These are phyloP conservation scores for Alternaria dauci DNA, from an alignment of 2,329 filamentous ascomycete species.

Conservation along the genomic window DNA sequence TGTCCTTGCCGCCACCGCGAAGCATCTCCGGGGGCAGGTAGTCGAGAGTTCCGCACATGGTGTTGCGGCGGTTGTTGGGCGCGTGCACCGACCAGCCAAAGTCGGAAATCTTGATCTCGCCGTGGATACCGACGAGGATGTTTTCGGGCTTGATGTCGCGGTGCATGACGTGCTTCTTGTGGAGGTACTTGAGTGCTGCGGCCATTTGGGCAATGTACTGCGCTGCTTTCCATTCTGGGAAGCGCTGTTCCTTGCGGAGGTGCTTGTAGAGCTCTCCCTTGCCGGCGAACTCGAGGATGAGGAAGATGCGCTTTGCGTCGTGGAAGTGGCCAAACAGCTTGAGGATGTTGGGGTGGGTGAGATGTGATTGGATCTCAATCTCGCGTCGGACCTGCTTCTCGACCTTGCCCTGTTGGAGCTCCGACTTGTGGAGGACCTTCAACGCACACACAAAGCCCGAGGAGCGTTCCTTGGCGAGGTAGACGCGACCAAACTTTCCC, in stretches of 20 bases:
- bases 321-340: slow-evolving; percentile 88
- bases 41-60: slow-evolving; percentile 96
- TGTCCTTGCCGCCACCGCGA: slow-evolving; percentile 78
- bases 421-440: slow-evolving; percentile 86
- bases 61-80: slow-evolving; percentile 90
- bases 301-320: slow-evolving; percentile 85
- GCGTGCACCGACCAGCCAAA: slow-evolving; percentile 99
- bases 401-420: slow-evolving; percentile 79
- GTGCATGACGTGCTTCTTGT: slow-evolving; percentile 98
- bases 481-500: slow-evolving; percentile 87
- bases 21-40: slow-evolving; percentile 99
- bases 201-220: slow-evolving; percentile 92
- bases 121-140: slow-evolving; percentile 93
- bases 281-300: slow-evolving; percentile 86
- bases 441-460: slow-evolving; percentile 85
- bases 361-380: slow-evolving; percentile 88
- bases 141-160: slow-evolving; percentile 98
- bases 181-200: slow-evolving; percentile 86
- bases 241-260: slow-evolving; percentile 77
- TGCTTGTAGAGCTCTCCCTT: slow-evolving; percentile 91
- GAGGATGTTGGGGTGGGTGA: slow-evolving; percentile 85
- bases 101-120: slow-evolving; percentile 98
- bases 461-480: slow-evolving; percentile 80
- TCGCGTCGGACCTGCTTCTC: slow-evolving; percentile 89
- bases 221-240: slow-evolving; percentile 85